Evolutionary conservation across 1,139 yeast species (phyloP), one percentile per base, ranked within the genome.

Genomic region (Nakaseomyces uthaithaninus): DNA sequence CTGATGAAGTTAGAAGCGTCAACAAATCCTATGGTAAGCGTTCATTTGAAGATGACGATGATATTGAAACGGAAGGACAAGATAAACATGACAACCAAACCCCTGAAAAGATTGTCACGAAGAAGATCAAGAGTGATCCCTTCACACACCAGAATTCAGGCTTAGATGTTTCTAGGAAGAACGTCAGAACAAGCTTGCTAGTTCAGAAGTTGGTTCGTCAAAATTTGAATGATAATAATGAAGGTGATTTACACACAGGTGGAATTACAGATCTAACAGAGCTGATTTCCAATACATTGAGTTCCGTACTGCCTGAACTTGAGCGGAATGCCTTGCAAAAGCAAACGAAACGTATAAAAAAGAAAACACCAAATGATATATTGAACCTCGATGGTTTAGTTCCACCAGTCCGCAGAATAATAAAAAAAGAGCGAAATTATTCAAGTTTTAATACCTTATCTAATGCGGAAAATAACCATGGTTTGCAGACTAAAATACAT

Each of bases 381-480:
- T 36, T 46, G 18, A 46, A 46, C 20, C 33, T 46, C 14, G 49
- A 46, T 22, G 49, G 47, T 10, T 30, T 45, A 14, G 42, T 42
- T 4, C 47, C 47, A 6, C 49, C 49, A 16, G 22, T 31, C 11
- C 27, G 34, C 9, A 37, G 23, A 17, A 16, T 24, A 8, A 28
- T 37, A 15, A 37, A 30, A 3, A 37, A 17, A 16, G 35, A 31
- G 35, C 4, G 5, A 4, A 20, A 8, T n/a, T 4, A 9, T 19
- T 16, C 20, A 8, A 12, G 3, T 11, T 3, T 18, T 2, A 15
- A 3, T 4, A 4, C 18, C 16, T n/a, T n/a, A n/a, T n/a, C n/a
- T n/a, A n/a, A n/a, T n/a, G n/a, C n/a, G n/a, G n/a, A n/a, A n/a
- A n/a, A n/a, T n/a, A n/a, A n/a, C n/a, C n/a, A n/a, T n/a, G n/a